Evolutionary conservation across 306 rosid genomes (phyloP), one percentile per base, ranked within the genome.

Genomic region (Lathyrus aphaca): DNA sequence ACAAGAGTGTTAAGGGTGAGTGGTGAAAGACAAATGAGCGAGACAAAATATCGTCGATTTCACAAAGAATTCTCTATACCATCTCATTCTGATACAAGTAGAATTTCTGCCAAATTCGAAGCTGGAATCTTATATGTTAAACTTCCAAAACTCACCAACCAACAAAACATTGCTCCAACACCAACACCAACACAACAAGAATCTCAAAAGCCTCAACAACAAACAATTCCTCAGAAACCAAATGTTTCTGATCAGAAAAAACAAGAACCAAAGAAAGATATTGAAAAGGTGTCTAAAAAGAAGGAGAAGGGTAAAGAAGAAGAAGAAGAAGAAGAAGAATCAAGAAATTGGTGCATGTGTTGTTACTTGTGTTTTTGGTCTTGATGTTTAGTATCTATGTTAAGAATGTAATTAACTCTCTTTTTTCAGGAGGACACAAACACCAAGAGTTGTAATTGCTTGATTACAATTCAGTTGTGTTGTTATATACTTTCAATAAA

Each of bases 11-110:
- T 90, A 48, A 85, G 60, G 73, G 6, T 92, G 10, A 32, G 18
- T 1, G 96, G 96, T 3, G 91, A 85, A 73, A 77, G 84, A 5
- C 32, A 50, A 8, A 45, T 60, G 0, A 32, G 11, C 4, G 79
- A 61, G 0, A 75, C 62, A 50, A 80, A 56, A 70, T 18, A 13
- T 38, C 77, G 67, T 17, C 51, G 48, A 53, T 81, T 81, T 11
- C 32, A 4, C 19, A 71, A 10, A 57, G 81, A 78, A 27, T 3
- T 51, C 0, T 6, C 23, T 0, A 14, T 77, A 27, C 69, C 75
- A 14, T 0, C 13, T 13, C 19, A 43, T 8, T 45, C 9, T 2
- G 64, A 82, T 17, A 69, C 62, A 0, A 69, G 3, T 1, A 32
- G 21, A 1, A 50, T 82, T 1, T 16, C 7, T 64, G 85, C 85